These are phyloP conservation scores for Allantophomopsis cytisporea DNA, from an alignment of 2,329 filamentous ascomycete genomes.

Conservation along the genomic window DNA sequence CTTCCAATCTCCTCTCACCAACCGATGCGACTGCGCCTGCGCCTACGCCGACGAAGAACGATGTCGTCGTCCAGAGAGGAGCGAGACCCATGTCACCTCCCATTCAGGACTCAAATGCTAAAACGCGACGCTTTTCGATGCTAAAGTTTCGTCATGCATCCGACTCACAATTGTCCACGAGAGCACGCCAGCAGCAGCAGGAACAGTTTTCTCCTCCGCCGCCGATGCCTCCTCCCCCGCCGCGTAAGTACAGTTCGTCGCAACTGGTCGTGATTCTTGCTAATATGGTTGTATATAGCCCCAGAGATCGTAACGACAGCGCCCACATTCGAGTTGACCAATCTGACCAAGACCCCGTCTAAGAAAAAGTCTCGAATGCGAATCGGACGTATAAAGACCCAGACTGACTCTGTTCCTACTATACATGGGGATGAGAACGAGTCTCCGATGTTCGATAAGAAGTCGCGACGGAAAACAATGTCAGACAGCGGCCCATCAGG, in stretches of 20 bases:
- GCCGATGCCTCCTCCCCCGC: constrained; percentile 33
- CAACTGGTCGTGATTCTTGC: background rate
- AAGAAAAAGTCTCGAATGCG: constrained; percentile 41
- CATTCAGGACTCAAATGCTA: constrained; percentile 38
- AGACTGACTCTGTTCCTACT: constrained; percentile 3
- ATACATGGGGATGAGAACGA: constrained; percentile 8
- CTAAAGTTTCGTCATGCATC: constrained; percentile 85
- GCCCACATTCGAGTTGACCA: constrained; percentile 54
- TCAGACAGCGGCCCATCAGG: constrained; percentile 17
- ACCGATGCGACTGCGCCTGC: constrained; percentile 1
- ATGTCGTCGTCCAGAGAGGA: background rate
- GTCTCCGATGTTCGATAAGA: constrained; percentile 18
- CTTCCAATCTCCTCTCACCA: constrained; percentile 14
- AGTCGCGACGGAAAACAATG: constrained; percentile 27
- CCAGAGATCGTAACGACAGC: constrained; percentile 83
- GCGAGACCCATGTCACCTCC: constrained; percentile 23
- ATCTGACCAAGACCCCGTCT: constrained; percentile 31
- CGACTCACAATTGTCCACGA: constrained; percentile 72
- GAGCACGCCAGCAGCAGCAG: constrained; percentile 54
- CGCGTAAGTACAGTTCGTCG: constrained; percentile 15
- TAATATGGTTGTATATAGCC: constrained; percentile 23
- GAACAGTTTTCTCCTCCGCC: constrained; percentile 30
- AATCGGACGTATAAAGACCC: constrained; percentile 29
- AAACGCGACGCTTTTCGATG: constrained; percentile 51
- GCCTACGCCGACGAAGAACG: background rate